These are phyloP conservation scores for Penicillium salamii DNA, from an alignment of 495 filamentous ascomycete species.

Conservation along the genomic window DNA sequence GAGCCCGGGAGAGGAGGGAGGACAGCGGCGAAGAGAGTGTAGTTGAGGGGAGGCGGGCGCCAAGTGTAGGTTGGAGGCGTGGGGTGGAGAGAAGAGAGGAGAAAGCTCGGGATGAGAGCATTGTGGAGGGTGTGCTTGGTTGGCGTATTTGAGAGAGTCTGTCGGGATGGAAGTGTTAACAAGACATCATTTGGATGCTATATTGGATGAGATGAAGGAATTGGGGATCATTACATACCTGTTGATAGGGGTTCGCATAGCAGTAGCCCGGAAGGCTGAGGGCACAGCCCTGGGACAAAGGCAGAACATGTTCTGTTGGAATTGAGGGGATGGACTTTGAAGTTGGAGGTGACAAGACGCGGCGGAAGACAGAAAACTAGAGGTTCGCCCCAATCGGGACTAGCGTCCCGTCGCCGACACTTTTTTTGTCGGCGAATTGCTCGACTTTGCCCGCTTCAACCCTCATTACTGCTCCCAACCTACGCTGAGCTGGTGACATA, in stretches of 20 bases:
- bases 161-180: background rate
- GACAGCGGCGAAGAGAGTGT: conserved; percentile 23
- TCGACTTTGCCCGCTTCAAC: conserved; percentile 7
- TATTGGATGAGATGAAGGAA: background rate
- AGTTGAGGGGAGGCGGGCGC: conserved; percentile 14
- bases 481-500: background rate
- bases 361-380: conserved; percentile 39
- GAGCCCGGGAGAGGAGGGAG: conserved; percentile 20
- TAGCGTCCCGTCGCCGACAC: conserved; percentile 23
- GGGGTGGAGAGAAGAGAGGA: conserved; percentile 31
- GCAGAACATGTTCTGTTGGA: conserved; percentile 30
- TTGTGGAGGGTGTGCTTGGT: conserved; percentile 8
- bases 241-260: conserved; percentile 19
- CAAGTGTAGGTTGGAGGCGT: conserved; percentile 23
- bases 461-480: conserved; percentile 6
- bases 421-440: conserved; percentile 23
- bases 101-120: conserved; percentile 22
- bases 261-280: conserved; percentile 17
- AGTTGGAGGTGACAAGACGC: conserved; percentile 19
- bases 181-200: background rate
- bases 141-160: conserved; percentile 22
- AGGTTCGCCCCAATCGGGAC: conserved; percentile 21
- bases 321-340: conserved; percentile 1
- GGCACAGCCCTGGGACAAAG: conserved; percentile 33
- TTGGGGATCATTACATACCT: conserved; percentile 18